These are phyloP conservation scores for Populus trichocarpa DNA, from an alignment of 441 rosid genomes.

Conservation along the genomic window DNA sequence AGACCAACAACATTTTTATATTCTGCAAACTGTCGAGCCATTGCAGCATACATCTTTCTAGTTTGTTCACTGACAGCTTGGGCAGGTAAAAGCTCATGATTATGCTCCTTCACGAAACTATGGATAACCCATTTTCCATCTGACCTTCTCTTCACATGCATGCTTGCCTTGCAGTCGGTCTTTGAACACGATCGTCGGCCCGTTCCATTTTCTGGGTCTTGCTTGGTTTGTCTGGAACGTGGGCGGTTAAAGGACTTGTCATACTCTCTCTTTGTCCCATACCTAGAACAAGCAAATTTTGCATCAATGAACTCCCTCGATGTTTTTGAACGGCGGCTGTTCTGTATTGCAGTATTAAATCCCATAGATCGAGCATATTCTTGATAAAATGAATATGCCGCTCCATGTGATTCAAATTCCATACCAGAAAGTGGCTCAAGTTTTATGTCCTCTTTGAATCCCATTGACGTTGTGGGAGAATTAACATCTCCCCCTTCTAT, in stretches of 20 bases:
- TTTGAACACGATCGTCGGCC: constrained; percentile 70
- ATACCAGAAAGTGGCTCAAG: constrained; percentile 83
- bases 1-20: constrained; percentile 72
- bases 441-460: constrained; percentile 51
- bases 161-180: constrained; percentile 91
- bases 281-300: constrained; percentile 88
- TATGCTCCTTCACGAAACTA: constrained; percentile 81
- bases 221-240: constrained; percentile 74
- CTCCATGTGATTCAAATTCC: constrained; percentile 85
- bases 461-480: constrained; percentile 36
- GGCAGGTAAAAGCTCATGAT: constrained; percentile 85
- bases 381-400: constrained; percentile 81
- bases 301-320: constrained; percentile 87
- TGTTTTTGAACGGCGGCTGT: constrained; percentile 84
- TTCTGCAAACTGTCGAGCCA: constrained; percentile 94
- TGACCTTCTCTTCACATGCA: constrained; percentile 86
- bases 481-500: constrained; percentile 40
- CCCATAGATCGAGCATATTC: constrained; percentile 83
- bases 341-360: constrained; percentile 83
- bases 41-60: constrained; percentile 80
- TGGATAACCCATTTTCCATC: constrained; percentile 92
- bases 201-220: constrained; percentile 72
- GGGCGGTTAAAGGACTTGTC: constrained; percentile 74
- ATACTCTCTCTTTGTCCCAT: constrained; percentile 79
- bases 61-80: constrained; percentile 93